Conservation (phyloP, 805 yeast species). For the Limtongia smithiae region DNA sequence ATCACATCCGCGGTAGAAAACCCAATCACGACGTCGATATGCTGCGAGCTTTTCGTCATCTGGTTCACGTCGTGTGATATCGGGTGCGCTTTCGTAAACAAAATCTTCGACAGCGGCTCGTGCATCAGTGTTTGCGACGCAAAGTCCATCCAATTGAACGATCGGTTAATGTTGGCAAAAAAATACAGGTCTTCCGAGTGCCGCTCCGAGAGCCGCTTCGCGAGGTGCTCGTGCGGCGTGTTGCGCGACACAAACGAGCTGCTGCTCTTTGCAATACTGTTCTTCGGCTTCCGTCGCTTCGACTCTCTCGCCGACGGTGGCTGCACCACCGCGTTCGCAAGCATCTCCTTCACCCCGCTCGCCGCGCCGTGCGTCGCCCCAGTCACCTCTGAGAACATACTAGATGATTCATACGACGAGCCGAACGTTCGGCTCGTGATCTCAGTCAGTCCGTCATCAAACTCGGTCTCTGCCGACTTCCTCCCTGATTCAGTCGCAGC, state of each 20-base stretch:
- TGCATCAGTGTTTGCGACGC: constrained; percentile 30
- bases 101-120: constrained; percentile 40
- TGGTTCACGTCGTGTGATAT: constrained; percentile 40
- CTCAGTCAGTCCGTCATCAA: constrained; percentile 2
- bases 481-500: constrained; percentile 1
- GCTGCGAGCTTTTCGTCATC: constrained; percentile 33
- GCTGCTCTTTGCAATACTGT: constrained; percentile 39
- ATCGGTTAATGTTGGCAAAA: constrained; percentile 39
- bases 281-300: constrained; percentile 37
- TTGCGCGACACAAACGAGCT: constrained; percentile 40
- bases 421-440: constrained; percentile 4
- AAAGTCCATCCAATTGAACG: constrained; percentile 38
- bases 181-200: constrained; percentile 32
- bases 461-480: constrained; percentile 2
- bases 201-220: constrained; percentile 36
- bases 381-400: background rate
- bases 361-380: constrained; percentile 7
- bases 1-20: constrained; percentile 64
- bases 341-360: constrained; percentile 17
- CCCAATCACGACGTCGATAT: constrained; percentile 56
- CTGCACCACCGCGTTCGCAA: constrained; percentile 11
- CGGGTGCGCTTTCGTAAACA: constrained; percentile 42
- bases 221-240: constrained; percentile 37
- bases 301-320: constrained; percentile 13
- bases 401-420: constrained; percentile 2